Evolutionary conservation across 768 basidiomycete species (phyloP).

Genomic region (Trametes meyenii): DNA sequence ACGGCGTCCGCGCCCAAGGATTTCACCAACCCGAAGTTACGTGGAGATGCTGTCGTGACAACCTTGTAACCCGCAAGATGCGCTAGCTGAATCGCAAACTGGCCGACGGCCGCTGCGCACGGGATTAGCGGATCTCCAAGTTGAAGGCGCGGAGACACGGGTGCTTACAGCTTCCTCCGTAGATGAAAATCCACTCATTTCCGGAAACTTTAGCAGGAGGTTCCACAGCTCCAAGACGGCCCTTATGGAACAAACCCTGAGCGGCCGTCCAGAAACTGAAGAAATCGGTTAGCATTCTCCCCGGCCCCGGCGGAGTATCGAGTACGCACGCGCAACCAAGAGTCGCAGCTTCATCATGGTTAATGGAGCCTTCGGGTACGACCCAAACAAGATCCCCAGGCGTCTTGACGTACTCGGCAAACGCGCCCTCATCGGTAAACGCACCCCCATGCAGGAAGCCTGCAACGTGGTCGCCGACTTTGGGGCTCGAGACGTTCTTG

Average conservation of each 20-base stretch:
- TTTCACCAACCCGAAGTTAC: conserved; percentile 40
- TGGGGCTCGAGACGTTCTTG: conserved; percentile 20
- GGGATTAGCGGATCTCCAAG: not conserved
- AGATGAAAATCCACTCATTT: conserved; percentile 26
- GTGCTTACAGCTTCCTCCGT: conserved; percentile 25
- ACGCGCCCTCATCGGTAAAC: conserved; percentile 28
- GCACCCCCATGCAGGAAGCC: conserved; percentile 32
- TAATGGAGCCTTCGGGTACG: conserved; percentile 19
- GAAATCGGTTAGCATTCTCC: not conserved
- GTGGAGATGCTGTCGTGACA: conserved; percentile 46
- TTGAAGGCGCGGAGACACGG: not conserved
- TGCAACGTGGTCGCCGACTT: conserved; percentile 33
- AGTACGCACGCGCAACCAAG: conserved; percentile 26
- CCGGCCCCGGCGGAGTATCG: too few relatives aligned
- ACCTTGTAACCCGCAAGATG: conserved; percentile 47
- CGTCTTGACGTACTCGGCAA: conserved; percentile 33
- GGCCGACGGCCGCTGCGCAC: conserved; percentile 31
- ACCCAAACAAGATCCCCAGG: conserved; percentile 27
- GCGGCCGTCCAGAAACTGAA: conserved; percentile 25
- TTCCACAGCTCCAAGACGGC: conserved; percentile 23
- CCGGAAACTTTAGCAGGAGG: conserved; percentile 19
- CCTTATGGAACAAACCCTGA: conserved; percentile 25
- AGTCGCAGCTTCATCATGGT: conserved; percentile 25
- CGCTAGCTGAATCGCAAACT: conserved; percentile 44
- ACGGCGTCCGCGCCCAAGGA: conserved; percentile 46